Percentiles rank a stretch among this genome's conserved stretches.
Evolutionary conservation across 345 rosid genomes (phyloP).

Genomic region (Populus alba): DNA sequence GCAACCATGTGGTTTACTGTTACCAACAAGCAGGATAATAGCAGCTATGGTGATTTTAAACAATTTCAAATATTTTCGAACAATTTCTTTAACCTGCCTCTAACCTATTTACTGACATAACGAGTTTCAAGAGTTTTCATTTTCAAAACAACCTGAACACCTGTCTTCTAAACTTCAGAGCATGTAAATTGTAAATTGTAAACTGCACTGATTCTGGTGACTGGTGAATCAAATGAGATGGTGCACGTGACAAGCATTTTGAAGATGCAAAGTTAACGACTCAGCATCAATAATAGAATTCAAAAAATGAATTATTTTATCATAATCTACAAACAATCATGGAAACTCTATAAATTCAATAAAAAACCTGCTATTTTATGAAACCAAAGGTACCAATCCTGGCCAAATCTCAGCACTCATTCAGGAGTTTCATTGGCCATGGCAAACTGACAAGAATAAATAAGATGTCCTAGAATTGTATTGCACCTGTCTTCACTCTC

Average conservation of each 20-base stretch:
- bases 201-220: not conserved
- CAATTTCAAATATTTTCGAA: not conserved
- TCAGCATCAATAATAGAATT: not conserved
- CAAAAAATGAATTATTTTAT: not conserved
- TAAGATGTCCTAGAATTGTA: constrained; percentile 9
- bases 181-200: no score
- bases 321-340: not conserved
- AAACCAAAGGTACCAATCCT: constrained; percentile 13
- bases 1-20: constrained; percentile 76
- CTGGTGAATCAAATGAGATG: not conserved
- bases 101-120: not conserved
- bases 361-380: not conserved
- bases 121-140: not conserved
- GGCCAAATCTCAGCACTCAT: constrained; percentile 22
- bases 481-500: constrained; percentile 10
- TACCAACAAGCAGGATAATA: constrained; percentile 58
- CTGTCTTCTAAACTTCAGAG: no score
- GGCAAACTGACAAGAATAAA: constrained; percentile 34
- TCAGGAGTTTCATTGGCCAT: constrained; percentile 18
- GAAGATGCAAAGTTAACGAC: not conserved
- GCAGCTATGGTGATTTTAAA: constrained; percentile 22
- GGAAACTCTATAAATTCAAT: not conserved
- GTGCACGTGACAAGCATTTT: not conserved
- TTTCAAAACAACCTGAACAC: not conserved
- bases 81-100: not conserved